Evolutionary conservation across 2,329 filamentous ascomycete species (phyloP), one percentile per base, ranked within the genome.

Genomic region (Venturia pyrina): DNA sequence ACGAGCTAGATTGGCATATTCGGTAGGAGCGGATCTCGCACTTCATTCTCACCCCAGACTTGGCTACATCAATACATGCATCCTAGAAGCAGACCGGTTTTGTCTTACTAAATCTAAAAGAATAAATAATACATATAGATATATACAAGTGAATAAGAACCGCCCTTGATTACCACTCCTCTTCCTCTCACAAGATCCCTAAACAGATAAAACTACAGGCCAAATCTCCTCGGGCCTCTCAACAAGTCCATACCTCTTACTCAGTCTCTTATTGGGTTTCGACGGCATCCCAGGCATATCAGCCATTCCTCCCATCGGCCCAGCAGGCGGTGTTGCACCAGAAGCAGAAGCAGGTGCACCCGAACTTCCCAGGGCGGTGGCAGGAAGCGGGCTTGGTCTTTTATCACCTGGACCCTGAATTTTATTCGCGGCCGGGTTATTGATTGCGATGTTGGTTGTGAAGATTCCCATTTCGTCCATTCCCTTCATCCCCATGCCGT

Each of bases 391-490:
- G 7, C 37, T 59, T 19, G 28, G 53, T 59, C 37, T 37, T 17
- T 59, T 59, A 15, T 59, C 53, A 21, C 8, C 19, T 6, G 53
- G 53, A 6, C 28, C 28, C 40, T 62, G 60, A 21, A 44, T n/a
- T 19, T 21, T 8, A 15, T 62, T 62, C 34, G 44, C 60, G 37
- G 60, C 40, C 6, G 40, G 37, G 13, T 48, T 48, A 19, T 44
- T 34, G 21, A 48, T 62, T 2, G 62, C 62, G 17, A 64, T 64
- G 32, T 64, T 64, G 4, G 44, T 46, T 15, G 62, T 64, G 46
- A 64, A 64, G 24, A 64, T 64, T 1, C 62, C 62, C 62, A 64
- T 64, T 34, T 64, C 62, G n/a, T 64, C 62, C 62, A 53, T 53
- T n/a, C 32, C 46, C 6, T 37, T 3, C 62, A 64, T 64, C 2